Evolutionary conservation across 208 protist genomes (phyloP).

Genomic region (Naegleria fowleri): DNA sequence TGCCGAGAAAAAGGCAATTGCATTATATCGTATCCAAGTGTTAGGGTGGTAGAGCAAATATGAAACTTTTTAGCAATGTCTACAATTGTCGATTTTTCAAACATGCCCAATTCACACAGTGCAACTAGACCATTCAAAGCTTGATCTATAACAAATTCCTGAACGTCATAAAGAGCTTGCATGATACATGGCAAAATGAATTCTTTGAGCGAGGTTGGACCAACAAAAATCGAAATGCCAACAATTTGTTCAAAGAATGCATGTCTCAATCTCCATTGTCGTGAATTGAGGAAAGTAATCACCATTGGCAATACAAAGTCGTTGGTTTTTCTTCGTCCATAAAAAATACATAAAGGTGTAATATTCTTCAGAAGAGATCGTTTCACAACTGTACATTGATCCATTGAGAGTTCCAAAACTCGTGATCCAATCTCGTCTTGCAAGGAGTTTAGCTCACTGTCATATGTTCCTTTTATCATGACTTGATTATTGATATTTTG

Average conservation of each 20-base stretch:
- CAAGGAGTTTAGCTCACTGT: neutral
- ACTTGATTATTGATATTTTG: neutral
- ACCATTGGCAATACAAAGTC: neutral
- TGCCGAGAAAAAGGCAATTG: neutral
- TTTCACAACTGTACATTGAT: neutral
- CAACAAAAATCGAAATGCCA: neutral
- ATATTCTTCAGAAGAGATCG: constrained; percentile 11
- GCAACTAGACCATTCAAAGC: neutral
- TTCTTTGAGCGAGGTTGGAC: neutral
- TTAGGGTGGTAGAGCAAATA: constrained; percentile 10
- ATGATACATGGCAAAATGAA: constrained; percentile 22
- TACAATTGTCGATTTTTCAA: neutral
- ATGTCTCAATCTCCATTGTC: constrained; percentile 11
- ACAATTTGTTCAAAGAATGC: constrained; percentile 24
- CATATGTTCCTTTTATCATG: neutral
- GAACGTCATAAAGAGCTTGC: constrained; percentile 11
- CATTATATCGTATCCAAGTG: constrained; percentile 3
- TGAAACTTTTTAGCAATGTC: neutral
- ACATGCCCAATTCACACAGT: constrained; percentile 4
- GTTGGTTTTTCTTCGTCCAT: constrained; percentile 12
- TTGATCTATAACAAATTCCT: constrained; percentile 24
- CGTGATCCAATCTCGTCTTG: constrained; percentile 3
- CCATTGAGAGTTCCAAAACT: neutral
- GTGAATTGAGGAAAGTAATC: constrained; percentile 4
- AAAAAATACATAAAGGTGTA: constrained; percentile 10